Evolutionary conservation across 2,329 filamentous ascomycete genomes (phyloP).

Genomic region (Cytospora schulzeri): DNA sequence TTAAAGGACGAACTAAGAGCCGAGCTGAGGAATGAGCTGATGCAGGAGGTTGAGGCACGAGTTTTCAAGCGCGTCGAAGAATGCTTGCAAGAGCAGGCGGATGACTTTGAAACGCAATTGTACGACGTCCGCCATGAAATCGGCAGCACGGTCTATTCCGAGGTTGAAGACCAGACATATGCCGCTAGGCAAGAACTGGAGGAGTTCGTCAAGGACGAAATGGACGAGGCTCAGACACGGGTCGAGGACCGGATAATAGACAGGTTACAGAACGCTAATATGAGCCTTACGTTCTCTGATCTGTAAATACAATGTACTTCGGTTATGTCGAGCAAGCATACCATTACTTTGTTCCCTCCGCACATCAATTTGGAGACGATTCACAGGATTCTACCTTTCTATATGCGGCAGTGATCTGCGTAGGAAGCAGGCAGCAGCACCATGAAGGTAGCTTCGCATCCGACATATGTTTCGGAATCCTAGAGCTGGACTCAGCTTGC

Average conservation of each 20-base stretch:
- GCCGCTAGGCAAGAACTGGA: conserved; percentile 10
- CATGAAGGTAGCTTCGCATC: too few relatives aligned
- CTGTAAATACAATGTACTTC: not conserved
- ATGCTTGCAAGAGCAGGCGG: conserved; percentile 9
- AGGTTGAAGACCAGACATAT: conserved; percentile 16
- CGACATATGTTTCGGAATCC: too few relatives aligned
- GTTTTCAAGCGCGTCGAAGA: conserved; percentile 7
- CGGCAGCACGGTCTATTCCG: conserved; percentile 9
- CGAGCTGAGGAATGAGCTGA: not conserved
- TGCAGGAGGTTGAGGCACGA: conserved; percentile 11
- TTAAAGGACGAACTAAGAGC: conserved; percentile 6
- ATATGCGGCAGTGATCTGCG: too few relatives aligned
- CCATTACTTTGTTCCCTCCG: not conserved
- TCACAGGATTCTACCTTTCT: too few relatives aligned
- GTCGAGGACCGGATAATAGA: conserved; percentile 17
- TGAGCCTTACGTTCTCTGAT: conserved; percentile 17
- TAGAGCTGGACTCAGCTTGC: too few relatives aligned
- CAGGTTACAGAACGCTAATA: conserved; percentile 12
- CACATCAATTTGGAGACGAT: not conserved
- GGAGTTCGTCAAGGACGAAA: conserved; percentile 12
- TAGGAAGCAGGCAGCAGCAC: too few relatives aligned
- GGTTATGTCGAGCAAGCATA: not conserved
- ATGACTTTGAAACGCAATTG: conserved; percentile 11
- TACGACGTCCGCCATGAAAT: conserved; percentile 12
- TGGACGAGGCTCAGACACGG: conserved; percentile 14